Evolutionary conservation across 257 asterid species (phyloP).

Genomic region (Orobanche coerulescens): DNA sequence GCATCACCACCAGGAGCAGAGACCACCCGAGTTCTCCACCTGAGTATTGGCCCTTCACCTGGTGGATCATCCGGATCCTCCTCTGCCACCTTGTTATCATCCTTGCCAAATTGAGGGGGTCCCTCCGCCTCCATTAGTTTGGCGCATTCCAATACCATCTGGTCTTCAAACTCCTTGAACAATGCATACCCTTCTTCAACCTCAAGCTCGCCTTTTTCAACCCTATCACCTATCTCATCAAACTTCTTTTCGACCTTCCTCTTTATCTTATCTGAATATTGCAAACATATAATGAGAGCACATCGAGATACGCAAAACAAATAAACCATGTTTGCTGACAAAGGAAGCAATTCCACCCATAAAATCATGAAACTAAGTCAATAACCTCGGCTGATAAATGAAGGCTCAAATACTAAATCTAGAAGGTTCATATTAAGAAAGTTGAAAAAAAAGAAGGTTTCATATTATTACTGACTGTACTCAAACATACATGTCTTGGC

Average conservation of each 20-base stretch:
- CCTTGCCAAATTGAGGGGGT: constrained; percentile 38
- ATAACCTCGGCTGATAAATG: background rate
- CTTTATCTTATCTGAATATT: constrained; percentile 58
- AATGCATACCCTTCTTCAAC: constrained; percentile 73
- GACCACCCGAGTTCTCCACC: constrained; percentile 85
- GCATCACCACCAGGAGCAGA: constrained; percentile 85
- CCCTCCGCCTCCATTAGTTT: constrained; percentile 55
- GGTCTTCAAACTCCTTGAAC: constrained; percentile 86
- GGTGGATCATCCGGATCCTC: constrained; percentile 62
- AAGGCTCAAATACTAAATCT: constrained; percentile 2
- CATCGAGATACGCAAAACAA: background rate
- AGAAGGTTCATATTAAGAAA: background rate
- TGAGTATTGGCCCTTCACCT: constrained; percentile 81
- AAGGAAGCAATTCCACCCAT: background rate
- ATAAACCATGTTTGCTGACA: background rate
- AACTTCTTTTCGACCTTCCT: constrained; percentile 65
- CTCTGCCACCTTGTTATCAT: constrained; percentile 32
- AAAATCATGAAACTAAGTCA: background rate
- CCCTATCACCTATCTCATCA: constrained; percentile 66
- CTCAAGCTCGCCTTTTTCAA: constrained; percentile 69
- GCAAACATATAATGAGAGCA: background rate
- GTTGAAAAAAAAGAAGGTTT: background rate
- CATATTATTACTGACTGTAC: background rate
- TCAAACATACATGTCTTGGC: background rate
- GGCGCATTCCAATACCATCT: constrained; percentile 66